Conservation (phyloP, 2,329 filamentous ascomycete species). For the Fusarium tjaetaba region DNA sequence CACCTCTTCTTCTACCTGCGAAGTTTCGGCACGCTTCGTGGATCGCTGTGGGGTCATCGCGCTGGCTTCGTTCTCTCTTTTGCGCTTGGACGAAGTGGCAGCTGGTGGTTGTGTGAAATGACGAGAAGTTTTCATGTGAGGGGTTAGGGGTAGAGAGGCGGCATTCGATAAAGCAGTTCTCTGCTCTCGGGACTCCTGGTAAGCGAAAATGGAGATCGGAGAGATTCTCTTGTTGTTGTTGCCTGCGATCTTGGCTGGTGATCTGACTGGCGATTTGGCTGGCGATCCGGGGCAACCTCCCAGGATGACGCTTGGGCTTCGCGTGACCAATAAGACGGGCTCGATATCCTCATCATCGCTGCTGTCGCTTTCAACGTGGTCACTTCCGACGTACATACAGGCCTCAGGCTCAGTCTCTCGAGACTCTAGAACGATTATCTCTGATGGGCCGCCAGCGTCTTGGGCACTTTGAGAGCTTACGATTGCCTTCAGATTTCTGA, state of each 20-base stretch:
- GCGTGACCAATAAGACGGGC: accelerated
- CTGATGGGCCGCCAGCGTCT: neutral
- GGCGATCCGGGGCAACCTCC: neutral
- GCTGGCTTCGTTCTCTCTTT: neutral
- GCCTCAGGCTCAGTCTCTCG: neutral
- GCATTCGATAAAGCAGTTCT: neutral
- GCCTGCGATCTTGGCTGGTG: neutral
- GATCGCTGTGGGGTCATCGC: neutral
- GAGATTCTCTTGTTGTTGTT: neutral
- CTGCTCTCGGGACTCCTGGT: neutral
- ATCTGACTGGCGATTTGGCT: neutral
- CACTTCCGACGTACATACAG: neutral
- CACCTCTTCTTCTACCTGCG: neutral
- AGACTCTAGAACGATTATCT: neutral
- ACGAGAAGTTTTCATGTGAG: neutral
- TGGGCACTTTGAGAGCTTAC: neutral
- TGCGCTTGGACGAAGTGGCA: neutral
- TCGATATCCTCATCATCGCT: neutral
- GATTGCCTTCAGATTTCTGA: neutral
- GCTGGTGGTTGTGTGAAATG: neutral
- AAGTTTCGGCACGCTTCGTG: neutral
- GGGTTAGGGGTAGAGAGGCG: neutral
- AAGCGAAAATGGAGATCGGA: neutral
- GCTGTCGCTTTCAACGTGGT: neutral
- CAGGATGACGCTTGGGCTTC: neutral